phyloP scores from a whole-genome alignment of 2,329 filamentous ascomycete genomes.

The Diaporthe sp. region DNA sequence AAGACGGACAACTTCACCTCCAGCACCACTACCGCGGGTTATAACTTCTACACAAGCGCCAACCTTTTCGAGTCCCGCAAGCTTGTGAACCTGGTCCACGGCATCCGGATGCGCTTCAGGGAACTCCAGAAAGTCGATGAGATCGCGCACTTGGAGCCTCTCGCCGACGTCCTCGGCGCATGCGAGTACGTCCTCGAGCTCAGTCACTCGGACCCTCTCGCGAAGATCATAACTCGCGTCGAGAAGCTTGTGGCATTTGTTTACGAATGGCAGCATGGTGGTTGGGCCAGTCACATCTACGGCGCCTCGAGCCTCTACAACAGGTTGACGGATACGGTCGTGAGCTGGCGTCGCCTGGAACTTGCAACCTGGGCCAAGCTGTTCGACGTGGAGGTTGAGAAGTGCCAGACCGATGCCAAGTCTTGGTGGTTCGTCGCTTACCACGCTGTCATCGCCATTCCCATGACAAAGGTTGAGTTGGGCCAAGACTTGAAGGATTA shows the following conservation, averaged over 20 bases:
- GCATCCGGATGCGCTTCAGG: slow-evolving; percentile 79
- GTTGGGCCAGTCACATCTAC: slow-evolving; percentile 86
- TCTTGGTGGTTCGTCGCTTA: slow-evolving; percentile 99
- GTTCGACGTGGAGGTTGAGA: slow-evolving; percentile 85
- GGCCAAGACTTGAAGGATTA: slow-evolving; percentile 74
- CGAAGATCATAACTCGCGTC: slow-evolving; percentile 85
- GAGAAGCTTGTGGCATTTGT: slow-evolving; percentile 90
- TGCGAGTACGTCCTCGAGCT: slow-evolving; percentile 84
- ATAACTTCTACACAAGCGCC: slow-evolving; percentile 91
- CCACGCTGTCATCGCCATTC: slow-evolving; percentile 85
- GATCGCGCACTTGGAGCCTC: slow-evolving; percentile 79
- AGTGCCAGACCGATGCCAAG: slow-evolving; percentile 82
- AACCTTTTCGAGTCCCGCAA: slow-evolving; percentile 83
- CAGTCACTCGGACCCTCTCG: slow-evolving; percentile 84
- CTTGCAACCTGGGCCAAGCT: slow-evolving; percentile 92
- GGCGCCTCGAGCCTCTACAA: slow-evolving; percentile 80
- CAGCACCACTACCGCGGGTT: slow-evolving; percentile 59
- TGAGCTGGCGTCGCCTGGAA: slow-evolving; percentile 92
- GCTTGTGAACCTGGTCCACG: slow-evolving; percentile 77
- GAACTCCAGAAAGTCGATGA: slow-evolving; percentile 77
- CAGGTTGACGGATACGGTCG: slow-evolving; percentile 82
- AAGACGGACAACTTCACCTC: slow-evolving; percentile 65
- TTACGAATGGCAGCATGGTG: slow-evolving; percentile 91
- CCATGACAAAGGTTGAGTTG: slow-evolving; percentile 74
- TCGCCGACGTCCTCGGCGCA: slow-evolving; percentile 82